Percentiles rank a stretch among this genome's conserved stretches.
phyloP scores from a whole-genome alignment of 2,329 filamentous ascomycete species.

The Xylaria multiplex region DNA sequence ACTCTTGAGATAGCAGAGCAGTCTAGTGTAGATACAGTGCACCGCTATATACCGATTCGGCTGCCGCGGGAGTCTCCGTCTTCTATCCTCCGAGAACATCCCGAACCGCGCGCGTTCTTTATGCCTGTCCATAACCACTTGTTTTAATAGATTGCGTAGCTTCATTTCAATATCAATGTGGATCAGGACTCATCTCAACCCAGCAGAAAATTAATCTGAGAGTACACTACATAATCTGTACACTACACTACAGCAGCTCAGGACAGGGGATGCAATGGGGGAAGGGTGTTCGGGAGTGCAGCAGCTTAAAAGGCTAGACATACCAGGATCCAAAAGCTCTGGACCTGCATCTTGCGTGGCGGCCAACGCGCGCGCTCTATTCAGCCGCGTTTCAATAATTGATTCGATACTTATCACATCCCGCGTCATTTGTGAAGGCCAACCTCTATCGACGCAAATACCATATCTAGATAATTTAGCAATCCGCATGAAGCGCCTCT shows the following conservation, averaged over 20 bases:
- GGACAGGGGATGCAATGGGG: constrained; percentile 8
- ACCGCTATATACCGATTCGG: background rate
- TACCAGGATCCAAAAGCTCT: constrained; percentile 21
- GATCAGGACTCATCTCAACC: constrained; percentile 27
- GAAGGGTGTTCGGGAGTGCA: constrained; percentile 19
- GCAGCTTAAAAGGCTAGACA: constrained; percentile 12
- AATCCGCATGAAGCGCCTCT: background rate
- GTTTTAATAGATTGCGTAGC: constrained; percentile 18
- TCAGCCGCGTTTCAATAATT: constrained; percentile 26
- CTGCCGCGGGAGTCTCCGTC: background rate
- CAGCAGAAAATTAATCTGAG: constrained; percentile 39
- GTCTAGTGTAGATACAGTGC: background rate
- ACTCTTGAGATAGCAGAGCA: constrained; percentile 3
- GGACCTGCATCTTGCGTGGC: constrained; percentile 30
- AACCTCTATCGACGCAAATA: constrained; percentile 20
- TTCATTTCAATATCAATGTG: constrained; percentile 19
- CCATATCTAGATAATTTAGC: background rate
- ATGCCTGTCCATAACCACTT: background rate
- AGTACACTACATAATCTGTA: constrained; percentile 15
- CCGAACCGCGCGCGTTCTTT: constrained; percentile 11
- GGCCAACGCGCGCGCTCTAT: constrained; percentile 3
- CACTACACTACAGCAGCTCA: background rate
- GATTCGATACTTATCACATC: constrained; percentile 13
- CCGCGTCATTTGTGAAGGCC: constrained; percentile 7
- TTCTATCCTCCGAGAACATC: constrained; percentile 5